Conservation (phyloP, 495 filamentous ascomycete genomes). For the Xylaria scruposa region DNA sequence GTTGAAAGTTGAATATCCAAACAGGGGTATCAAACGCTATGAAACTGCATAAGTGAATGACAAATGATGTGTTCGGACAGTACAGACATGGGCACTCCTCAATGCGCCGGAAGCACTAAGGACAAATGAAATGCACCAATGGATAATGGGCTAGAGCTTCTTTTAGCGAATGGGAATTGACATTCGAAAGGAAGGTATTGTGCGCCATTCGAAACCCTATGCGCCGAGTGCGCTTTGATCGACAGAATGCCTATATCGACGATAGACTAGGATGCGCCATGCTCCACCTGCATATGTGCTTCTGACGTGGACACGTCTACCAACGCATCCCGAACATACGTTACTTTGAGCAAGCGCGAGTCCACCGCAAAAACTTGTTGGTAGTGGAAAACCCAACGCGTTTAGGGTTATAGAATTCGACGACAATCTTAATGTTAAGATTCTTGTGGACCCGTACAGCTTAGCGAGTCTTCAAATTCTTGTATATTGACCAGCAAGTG, state of each 20-base stretch:
- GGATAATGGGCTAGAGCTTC: neutral
- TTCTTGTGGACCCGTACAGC: neutral
- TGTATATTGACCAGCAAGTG: neutral
- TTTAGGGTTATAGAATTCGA: neutral
- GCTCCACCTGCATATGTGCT: conserved; percentile 3
- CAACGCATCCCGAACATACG: neutral
- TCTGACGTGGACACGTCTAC: conserved; percentile 12
- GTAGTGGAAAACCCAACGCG: neutral
- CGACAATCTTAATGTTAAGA: neutral
- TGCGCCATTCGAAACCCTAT: conserved; percentile 9
- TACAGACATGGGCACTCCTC: neutral
- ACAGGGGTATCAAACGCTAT: conserved; percentile 25
- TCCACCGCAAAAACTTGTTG: neutral
- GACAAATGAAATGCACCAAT: neutral
- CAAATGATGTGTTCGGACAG: conserved; percentile 1
- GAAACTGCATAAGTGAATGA: conserved; percentile 16
- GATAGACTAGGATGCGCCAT: neutral
- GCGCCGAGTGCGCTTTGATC: no score
- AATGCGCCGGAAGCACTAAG: neutral
- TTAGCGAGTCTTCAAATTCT: neutral
- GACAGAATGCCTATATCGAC: neutral
- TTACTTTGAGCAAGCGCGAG: neutral
- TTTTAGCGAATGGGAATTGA: neutral
- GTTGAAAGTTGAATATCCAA: neutral
- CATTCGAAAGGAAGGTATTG: neutral